phyloP scores from a whole-genome alignment of 306 rosid genomes.

The Trifolium subterraneum region DNA sequence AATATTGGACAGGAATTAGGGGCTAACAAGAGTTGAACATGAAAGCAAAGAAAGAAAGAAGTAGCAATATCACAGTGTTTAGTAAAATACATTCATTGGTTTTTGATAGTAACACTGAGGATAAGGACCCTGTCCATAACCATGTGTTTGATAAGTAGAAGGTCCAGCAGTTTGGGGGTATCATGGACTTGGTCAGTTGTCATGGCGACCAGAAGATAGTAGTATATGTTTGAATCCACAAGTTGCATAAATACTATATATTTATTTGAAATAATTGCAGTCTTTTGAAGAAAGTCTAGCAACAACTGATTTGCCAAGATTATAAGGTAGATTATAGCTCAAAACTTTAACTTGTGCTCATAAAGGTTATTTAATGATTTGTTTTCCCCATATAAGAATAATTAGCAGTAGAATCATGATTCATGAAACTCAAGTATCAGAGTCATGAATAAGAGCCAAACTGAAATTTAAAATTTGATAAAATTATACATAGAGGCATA shows the following conservation, averaged over 20 bases:
- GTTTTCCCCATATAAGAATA: not conserved
- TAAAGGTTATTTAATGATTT: not conserved
- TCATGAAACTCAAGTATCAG: not conserved
- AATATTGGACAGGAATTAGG: constrained; percentile 6
- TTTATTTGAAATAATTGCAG: not conserved
- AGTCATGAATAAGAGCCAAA: not conserved
- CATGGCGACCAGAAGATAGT: not conserved
- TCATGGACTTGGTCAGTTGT: not conserved
- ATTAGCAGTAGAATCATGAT: not conserved
- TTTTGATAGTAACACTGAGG: constrained; percentile 60
- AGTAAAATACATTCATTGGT: constrained; percentile 45
- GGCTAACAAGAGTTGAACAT: constrained; percentile 26
- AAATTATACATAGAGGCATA: too few species aligned
- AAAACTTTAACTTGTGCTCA: not conserved
- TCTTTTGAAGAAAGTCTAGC: not conserved
- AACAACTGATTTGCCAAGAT: not conserved
- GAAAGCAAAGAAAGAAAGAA: too few species aligned
- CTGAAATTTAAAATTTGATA: too few species aligned
- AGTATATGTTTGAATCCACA: not conserved
- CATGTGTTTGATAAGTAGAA: too few species aligned
- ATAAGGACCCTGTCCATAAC: too few species aligned
- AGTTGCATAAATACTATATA: not conserved
- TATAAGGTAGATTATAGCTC: not conserved
- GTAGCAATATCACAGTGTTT: constrained; percentile 27
- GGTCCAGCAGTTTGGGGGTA: too few species aligned